Evolutionary conservation across 2,329 filamentous ascomycete genomes (phyloP).

Genomic region (Phoma herbarum): DNA sequence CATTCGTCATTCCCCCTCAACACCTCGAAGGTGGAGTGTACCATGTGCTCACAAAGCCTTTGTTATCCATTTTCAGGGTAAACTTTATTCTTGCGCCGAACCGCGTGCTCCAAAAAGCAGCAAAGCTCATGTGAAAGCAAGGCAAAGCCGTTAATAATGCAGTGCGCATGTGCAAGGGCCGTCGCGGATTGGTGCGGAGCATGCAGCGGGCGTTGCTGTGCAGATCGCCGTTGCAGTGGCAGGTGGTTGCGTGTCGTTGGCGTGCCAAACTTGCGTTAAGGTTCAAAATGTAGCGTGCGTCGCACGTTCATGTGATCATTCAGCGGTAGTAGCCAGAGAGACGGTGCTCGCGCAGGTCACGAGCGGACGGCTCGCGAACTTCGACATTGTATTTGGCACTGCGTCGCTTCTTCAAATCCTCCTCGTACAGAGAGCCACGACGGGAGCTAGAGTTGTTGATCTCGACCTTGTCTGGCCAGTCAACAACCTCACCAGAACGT

Average conservation of each 20-base stretch:
- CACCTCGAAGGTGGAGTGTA: conserved; percentile 35
- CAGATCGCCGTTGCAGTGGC: conserved; percentile 17
- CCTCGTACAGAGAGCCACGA: conserved; percentile 54
- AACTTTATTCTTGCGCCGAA: conserved; percentile 20
- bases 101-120: conserved; percentile 32
- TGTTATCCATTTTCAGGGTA: conserved; percentile 19
- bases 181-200: conserved; percentile 31
- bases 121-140: conserved; percentile 38
- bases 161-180: conserved; percentile 25
- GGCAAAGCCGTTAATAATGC: conserved; percentile 21
- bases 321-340: conserved; percentile 52
- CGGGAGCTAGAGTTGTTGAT: conserved; percentile 46
- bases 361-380: conserved; percentile 51
- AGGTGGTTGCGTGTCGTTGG: conserved; percentile 17
- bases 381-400: conserved; percentile 53
- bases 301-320: conserved; percentile 28
- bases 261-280: conserved; percentile 13
- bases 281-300: conserved; percentile 11
- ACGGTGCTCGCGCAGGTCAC: conserved; percentile 49
- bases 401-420: conserved; percentile 49
- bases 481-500: conserved; percentile 49
- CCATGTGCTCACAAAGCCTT: conserved; percentile 21
- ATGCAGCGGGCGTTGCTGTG: conserved; percentile 32
- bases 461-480: conserved; percentile 48
- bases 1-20: conserved; percentile 29